phyloP scores from a whole-genome alignment of 768 basidiomycete genomes.

The Boletus subparvulus region DNA sequence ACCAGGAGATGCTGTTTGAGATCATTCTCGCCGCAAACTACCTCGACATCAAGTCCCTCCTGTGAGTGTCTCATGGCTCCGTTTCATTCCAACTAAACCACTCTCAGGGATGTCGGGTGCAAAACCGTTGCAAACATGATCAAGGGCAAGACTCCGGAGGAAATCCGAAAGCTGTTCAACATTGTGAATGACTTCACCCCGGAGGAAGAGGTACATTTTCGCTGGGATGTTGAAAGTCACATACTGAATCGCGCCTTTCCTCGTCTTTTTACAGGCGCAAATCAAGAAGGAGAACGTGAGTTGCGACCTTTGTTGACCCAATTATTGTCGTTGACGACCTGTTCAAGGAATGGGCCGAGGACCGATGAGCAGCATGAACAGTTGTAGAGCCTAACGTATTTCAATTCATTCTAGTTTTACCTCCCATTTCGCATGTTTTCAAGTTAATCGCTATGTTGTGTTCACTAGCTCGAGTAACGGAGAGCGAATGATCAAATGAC shows the following conservation, averaged over 20 bases:
- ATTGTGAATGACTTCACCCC: conserved; percentile 98
- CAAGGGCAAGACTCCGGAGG: conserved; percentile 99
- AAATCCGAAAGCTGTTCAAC: conserved; percentile 98
- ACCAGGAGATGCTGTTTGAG: conserved; percentile 99
- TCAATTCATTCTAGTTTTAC: conserved; percentile 21
- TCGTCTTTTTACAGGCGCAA: conserved; percentile 61
- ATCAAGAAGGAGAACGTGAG: conserved; percentile 99
- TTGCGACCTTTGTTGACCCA: conserved; percentile 11
- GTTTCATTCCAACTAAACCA: conserved; percentile 3
- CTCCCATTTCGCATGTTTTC: conserved; percentile 15
- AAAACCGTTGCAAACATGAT: conserved; percentile 99
- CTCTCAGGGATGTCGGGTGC: conserved; percentile 88
- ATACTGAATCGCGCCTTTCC: conserved; percentile 6
- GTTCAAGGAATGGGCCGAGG: conserved; percentile 87
- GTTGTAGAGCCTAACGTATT: conserved; percentile 28
- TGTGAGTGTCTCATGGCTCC: conserved; percentile 52
- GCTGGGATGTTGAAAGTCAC: neutral
- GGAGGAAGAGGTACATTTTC: conserved; percentile 83
- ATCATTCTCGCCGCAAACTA: conserved; percentile 99
- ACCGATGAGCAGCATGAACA: conserved; percentile 54
- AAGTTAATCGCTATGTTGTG: conserved; percentile 20
- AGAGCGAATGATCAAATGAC: neutral
- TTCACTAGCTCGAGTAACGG: conserved; percentile 3
- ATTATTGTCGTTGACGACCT: conserved; percentile 17
- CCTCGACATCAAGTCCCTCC: conserved; percentile 97